Conservation (phyloP, 768 basidiomycete genomes). For the Collybiopsis confluens region DNA sequence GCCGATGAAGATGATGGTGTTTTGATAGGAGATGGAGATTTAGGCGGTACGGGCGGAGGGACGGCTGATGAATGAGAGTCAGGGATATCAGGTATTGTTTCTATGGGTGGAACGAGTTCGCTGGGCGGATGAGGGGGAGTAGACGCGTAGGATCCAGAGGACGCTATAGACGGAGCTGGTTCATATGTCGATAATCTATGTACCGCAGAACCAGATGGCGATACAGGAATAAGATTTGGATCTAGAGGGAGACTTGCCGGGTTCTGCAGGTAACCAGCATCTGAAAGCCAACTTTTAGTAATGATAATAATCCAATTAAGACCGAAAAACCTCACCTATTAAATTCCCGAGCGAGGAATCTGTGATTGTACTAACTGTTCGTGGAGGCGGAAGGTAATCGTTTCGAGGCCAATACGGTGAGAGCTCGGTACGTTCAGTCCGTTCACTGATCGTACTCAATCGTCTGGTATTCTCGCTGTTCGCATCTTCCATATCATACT, state of each 20-base stretch:
- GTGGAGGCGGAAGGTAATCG: conserved; percentile 31
- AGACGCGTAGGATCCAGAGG: conserved; percentile 33
- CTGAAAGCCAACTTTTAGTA: conserved; percentile 12
- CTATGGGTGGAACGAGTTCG: conserved; percentile 39
- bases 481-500: conserved; percentile 27
- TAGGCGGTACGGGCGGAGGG: not conserved
- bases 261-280: not conserved
- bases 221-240: conserved; percentile 58
- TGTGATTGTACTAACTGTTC: conserved; percentile 34
- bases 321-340: conserved; percentile 43
- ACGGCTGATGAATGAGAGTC: conserved; percentile 26
- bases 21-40: conserved; percentile 11
- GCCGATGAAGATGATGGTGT: conserved; percentile 39
- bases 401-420: conserved; percentile 45
- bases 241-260: conserved; percentile 23
- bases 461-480: conserved; percentile 26
- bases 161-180: conserved; percentile 48
- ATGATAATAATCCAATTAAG: not conserved
- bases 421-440: conserved; percentile 60
- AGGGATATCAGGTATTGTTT: conserved; percentile 52
- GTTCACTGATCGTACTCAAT: conserved; percentile 66
- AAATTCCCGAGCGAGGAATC: conserved; percentile 63
- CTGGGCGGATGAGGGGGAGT: conserved; percentile 37
- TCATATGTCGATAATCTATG: conserved; percentile 55
- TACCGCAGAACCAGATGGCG: conserved; percentile 67